Evolutionary conservation across 2,329 filamentous ascomycete genomes (phyloP).

Genomic region (Dothistroma pini): DNA sequence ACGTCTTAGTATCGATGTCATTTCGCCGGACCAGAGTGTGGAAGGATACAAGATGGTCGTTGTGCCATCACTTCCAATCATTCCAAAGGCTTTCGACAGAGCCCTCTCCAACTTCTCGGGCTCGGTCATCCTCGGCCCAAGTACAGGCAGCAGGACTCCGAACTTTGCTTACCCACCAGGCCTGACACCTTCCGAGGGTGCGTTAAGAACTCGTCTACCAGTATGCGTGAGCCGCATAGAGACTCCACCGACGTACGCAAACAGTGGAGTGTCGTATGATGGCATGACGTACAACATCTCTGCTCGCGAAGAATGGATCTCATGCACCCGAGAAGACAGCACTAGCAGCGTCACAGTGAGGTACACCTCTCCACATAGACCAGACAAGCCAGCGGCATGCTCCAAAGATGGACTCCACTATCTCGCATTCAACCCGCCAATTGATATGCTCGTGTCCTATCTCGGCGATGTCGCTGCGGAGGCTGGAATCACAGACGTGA

Average conservation of each 20-base stretch:
- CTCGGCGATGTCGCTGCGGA: conserved; percentile 20
- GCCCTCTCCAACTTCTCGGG: conserved; percentile 16
- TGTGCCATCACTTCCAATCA: conserved; percentile 25
- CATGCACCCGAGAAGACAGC: conserved; percentile 14
- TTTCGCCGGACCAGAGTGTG: conserved; percentile 21
- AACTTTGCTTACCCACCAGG: conserved; percentile 24
- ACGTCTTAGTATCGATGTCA: conserved; percentile 24
- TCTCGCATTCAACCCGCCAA: conserved; percentile 23
- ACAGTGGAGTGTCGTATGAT: conserved; percentile 21
- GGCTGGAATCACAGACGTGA: conserved; percentile 18
- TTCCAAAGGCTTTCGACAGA: conserved; percentile 18
- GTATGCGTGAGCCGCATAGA: conserved; percentile 24
- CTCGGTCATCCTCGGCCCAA: conserved; percentile 21
- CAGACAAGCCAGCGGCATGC: conserved; percentile 23
- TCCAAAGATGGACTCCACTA: conserved; percentile 19
- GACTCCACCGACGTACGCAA: conserved; percentile 21
- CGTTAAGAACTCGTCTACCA: conserved; percentile 14
- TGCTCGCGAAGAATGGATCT: conserved; percentile 21
- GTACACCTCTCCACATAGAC: conserved; percentile 22
- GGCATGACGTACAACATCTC: conserved; percentile 22
- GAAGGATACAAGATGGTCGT: conserved; percentile 23
- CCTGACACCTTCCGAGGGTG: conserved; percentile 18
- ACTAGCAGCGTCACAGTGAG: conserved; percentile 18
- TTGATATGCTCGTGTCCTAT: conserved; percentile 21
- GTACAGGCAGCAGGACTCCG: conserved; percentile 20